Base-by-base conservation (phyloP, 768 basidiomycete genomes). In the Dentipellis fragilis region DNA sequence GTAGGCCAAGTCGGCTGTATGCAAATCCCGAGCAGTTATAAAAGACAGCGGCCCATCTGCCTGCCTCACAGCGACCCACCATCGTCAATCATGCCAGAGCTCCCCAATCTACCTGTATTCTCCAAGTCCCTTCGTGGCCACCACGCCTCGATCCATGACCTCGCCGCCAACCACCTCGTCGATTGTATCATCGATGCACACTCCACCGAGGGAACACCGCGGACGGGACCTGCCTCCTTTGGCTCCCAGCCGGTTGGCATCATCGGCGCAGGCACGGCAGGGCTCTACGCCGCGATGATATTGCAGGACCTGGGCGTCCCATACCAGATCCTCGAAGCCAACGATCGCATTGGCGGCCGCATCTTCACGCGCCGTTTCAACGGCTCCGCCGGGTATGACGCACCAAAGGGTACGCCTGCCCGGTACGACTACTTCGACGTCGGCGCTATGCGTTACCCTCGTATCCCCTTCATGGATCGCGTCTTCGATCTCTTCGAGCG, bases 301-400 rank as follows among this genome's bases (percentile, higher is more conserved):
- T 68, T 80, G 14, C 69, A 78, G 35, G 64, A 63, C 7, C 67
- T 76, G 6, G 69, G 63, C 0, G 71, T 78, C 59, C 56, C 65
- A 6, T 79, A 75, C 62, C 69, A 75, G 17, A 75, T 79, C 42
- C 56, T 79, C n/a, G 78, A 79, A 61, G 73, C 71, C 2, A 63
- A 66, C 0, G 61, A 64, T 19, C 72, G 72, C 14, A 54, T 63
- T 29, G 78, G 78, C 3, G 79, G 79, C 23, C 71, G 75, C 14
- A 64, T 77, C 46, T 72, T 61, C 57, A 80, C 78, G 0, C 64
- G 78, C 54, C 65, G 64, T 7, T 79, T 80, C 59, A 62, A 37
- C 36, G 64, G 56, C n/a, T 51, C 23, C 62, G 57, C 3, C 48
- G 52, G 58, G 9, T 21, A 45, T 21, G 22, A 57, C 45, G 52